Conservation (phyloP, 306 rosid genomes). For the Corylus heterophylla region DNA sequence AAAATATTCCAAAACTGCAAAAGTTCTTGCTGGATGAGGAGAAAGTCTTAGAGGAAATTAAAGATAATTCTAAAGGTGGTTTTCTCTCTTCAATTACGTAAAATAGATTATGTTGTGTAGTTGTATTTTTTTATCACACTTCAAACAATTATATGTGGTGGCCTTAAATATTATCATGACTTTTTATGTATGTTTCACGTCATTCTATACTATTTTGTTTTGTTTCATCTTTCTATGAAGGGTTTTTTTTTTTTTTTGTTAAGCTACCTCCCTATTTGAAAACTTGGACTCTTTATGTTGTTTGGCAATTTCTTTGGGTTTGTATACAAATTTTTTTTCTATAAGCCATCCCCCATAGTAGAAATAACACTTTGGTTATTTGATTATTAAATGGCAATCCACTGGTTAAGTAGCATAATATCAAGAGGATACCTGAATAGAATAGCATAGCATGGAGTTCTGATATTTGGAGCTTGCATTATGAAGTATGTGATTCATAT, state of each 20-base stretch:
- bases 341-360: neutral
- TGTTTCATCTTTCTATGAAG: neutral
- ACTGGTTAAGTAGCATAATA: neutral
- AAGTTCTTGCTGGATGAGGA: conserved; percentile 74
- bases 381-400: neutral
- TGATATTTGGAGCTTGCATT: neutral
- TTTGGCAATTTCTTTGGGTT: too few species aligned
- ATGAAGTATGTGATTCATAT: neutral
- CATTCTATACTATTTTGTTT: neutral
- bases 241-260: neutral
- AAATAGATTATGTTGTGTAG: neutral
- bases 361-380: neutral
- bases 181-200: neutral
- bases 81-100: conserved; percentile 14
- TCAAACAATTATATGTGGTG: too few species aligned
- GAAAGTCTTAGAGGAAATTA: conserved; percentile 74
- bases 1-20: conserved; percentile 69
- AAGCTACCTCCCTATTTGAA: neutral
- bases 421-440: neutral
- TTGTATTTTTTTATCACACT: too few species aligned
- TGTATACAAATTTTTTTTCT: neutral
- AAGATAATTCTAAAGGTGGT: conserved; percentile 75
- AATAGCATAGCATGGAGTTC: neutral
- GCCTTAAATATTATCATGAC: too few species aligned
- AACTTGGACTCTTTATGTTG: too few species aligned